These are phyloP conservation scores for Aspergillus uvarum DNA, from an alignment of 2,329 filamentous ascomycete species.

Conservation along the genomic window DNA sequence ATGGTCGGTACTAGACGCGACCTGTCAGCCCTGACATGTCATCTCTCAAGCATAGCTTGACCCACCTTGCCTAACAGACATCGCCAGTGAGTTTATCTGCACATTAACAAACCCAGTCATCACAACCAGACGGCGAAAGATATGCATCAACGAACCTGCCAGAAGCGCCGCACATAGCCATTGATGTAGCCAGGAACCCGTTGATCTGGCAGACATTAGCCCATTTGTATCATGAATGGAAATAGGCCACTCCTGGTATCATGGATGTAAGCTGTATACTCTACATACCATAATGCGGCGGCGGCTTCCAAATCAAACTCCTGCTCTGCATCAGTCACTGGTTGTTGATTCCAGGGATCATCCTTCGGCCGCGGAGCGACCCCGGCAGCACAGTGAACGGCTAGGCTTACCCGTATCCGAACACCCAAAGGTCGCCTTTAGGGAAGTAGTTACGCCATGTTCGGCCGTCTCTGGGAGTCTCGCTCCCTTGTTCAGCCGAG, in stretches of 20 bases:
- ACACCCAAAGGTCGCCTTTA: constrained; percentile 82
- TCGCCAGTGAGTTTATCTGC: neutral
- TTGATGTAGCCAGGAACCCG: constrained; percentile 86
- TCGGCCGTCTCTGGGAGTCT: constrained; percentile 30
- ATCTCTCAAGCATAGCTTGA: neutral
- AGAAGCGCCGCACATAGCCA: constrained; percentile 92
- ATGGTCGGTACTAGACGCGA: constrained; percentile 74
- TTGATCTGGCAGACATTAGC: constrained; percentile 58
- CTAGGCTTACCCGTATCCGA: constrained; percentile 81
- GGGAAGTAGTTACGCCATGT: constrained; percentile 48
- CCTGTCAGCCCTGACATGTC: constrained; percentile 3
- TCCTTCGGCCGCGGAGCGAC: neutral
- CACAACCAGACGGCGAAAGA: neutral
- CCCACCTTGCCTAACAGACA: constrained; percentile 34
- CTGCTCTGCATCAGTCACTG: constrained; percentile 47
- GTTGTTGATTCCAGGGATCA: neutral
- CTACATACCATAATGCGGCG: constrained; percentile 81
- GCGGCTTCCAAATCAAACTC: constrained; percentile 97
- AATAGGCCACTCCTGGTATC: no score
- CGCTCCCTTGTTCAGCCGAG: constrained; percentile 15
- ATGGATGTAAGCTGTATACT: neutral
- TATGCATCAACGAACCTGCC: constrained; percentile 70
- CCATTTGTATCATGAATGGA: neutral
- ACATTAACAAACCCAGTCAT: neutral
- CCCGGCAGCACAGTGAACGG: neutral